These are phyloP conservation scores for Fusarium udum DNA, from an alignment of 2,329 filamentous ascomycete species.

Conservation along the genomic window DNA sequence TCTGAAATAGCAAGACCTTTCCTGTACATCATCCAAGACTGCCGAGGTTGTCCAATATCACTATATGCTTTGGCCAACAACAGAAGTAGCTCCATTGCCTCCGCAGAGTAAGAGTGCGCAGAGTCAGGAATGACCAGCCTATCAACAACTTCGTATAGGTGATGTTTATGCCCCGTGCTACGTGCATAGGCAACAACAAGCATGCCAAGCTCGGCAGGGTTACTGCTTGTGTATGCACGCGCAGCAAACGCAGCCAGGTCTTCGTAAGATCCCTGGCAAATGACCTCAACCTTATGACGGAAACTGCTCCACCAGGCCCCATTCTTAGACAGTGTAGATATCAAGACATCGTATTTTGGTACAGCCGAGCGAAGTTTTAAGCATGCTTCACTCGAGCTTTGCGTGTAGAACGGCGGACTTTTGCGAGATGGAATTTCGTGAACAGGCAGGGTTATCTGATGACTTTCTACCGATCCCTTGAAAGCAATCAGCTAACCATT, in stretches of 20 bases:
- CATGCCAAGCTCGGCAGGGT: neutral
- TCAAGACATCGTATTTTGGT: neutral
- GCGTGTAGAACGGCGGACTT: rapidly evolving
- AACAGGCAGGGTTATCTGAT: rapidly evolving
- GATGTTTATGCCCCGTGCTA: neutral
- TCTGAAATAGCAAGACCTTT: neutral
- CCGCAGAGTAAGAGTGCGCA: neutral
- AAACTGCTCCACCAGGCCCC: neutral
- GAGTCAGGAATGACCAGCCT: neutral
- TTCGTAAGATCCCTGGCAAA: neutral
- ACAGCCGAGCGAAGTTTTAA: neutral
- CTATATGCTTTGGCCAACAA: neutral
- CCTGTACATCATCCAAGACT: neutral
- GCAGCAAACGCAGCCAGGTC: neutral
- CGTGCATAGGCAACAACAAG: neutral
- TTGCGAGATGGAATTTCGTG: neutral
- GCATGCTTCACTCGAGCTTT: neutral
- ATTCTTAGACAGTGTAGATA: neutral
- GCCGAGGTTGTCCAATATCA: neutral
- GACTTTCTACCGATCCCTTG: neutral
- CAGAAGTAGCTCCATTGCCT: neutral
- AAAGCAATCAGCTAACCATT: neutral
- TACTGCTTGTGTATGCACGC: neutral
- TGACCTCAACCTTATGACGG: neutral
- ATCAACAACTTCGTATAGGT: neutral